Conservation (phyloP, 2,329 filamentous ascomycete species). For the Dothistroma septosporum region DNA sequence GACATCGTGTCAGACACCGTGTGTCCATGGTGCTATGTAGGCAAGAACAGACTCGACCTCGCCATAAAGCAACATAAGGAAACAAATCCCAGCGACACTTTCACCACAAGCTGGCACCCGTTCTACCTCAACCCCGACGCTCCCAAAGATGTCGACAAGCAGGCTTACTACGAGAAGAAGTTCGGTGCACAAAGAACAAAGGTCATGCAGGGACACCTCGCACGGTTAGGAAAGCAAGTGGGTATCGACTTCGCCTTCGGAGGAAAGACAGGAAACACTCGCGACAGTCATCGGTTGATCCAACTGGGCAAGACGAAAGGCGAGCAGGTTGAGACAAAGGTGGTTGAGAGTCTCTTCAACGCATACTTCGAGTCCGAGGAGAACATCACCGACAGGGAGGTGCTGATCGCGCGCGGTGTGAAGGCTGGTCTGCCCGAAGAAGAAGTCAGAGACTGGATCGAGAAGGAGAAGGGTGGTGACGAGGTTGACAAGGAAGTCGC, state of each 20-base stretch:
- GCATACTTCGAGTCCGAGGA: slow-evolving; percentile 50
- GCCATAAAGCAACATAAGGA: slow-evolving; percentile 61
- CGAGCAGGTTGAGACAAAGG: slow-evolving; percentile 53
- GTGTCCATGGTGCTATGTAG: slow-evolving; percentile 74
- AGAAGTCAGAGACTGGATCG: slow-evolving; percentile 44
- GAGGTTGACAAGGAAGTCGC: slow-evolving; percentile 47
- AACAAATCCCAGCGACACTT: slow-evolving; percentile 61
- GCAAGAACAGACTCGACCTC: slow-evolving; percentile 68
- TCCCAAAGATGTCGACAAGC: slow-evolving; percentile 52
- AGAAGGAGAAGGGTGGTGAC: slow-evolving; percentile 41
- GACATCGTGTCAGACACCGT: slow-evolving; percentile 78
- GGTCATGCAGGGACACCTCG: slow-evolving; percentile 57
- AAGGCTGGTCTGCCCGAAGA: slow-evolving; percentile 42
- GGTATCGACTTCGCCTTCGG: slow-evolving; percentile 71
- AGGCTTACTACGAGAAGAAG: slow-evolving; percentile 57
- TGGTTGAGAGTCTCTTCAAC: slow-evolving; percentile 61
- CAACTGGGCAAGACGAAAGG: slow-evolving; percentile 61
- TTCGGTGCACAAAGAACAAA: slow-evolving; percentile 60
- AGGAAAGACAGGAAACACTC: slow-evolving; percentile 69
- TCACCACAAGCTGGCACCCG: slow-evolving; percentile 69
- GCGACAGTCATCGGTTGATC: slow-evolving; percentile 73
- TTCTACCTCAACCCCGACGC: slow-evolving; percentile 73
- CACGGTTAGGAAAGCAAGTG: slow-evolving; percentile 55
- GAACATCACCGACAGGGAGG: slow-evolving; percentile 43
- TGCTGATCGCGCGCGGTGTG: slow-evolving; percentile 40